Evolutionary conservation across 2,329 filamentous ascomycete species (phyloP).

Genomic region (Dothiorella sarmentorum): DNA sequence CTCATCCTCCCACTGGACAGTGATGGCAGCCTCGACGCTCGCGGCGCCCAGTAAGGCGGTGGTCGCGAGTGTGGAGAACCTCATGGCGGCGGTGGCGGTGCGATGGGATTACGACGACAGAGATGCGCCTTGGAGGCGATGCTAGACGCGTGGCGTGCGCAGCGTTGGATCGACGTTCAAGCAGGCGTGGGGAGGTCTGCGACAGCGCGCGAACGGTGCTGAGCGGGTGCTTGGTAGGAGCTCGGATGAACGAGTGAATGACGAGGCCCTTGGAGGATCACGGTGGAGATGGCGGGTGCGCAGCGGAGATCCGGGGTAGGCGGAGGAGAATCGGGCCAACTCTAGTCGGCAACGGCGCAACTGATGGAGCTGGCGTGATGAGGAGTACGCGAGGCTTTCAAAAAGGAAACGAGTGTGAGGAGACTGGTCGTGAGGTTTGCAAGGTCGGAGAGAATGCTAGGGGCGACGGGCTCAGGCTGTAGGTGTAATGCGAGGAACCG

Average conservation of each 20-base stretch:
- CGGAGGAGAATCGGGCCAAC: background rate
- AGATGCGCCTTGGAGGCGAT: background rate
- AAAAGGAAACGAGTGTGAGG: constrained; percentile 2
- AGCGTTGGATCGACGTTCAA: background rate
- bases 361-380: background rate
- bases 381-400: background rate
- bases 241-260: constrained; percentile 11
- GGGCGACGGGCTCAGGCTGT: constrained; percentile 7
- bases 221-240: constrained; percentile 10
- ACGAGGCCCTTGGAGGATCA: constrained; percentile 1
- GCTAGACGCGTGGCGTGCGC: background rate
- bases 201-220: constrained; percentile 1
- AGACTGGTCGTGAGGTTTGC: constrained; percentile 5
- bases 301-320: constrained; percentile 16
- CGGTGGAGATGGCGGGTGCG: constrained; percentile 18
- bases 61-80: constrained; percentile 31
- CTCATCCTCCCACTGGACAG: constrained; percentile 22
- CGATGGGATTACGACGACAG: background rate
- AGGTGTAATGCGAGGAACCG: background rate
- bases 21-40: constrained; percentile 29
- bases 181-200: background rate
- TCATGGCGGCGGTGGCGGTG: constrained; percentile 26
- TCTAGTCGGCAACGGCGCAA: background rate
- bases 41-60: constrained; percentile 32
- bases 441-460: background rate